These are phyloP conservation scores for Cordyceps pruinosa DNA, from an alignment of 2,329 filamentous ascomycete species.

Conservation along the genomic window DNA sequence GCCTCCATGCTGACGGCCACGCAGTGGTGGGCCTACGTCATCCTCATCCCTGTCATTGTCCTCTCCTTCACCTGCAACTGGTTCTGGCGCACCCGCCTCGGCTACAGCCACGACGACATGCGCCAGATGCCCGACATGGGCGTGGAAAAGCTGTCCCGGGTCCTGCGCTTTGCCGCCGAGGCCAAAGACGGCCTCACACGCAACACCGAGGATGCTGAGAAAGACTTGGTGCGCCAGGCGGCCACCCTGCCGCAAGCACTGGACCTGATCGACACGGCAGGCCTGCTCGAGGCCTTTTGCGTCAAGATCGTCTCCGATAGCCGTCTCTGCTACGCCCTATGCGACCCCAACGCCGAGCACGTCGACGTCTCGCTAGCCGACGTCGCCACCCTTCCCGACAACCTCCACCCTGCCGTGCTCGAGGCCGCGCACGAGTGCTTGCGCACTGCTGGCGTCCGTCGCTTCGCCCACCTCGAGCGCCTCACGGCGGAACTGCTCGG, in stretches of 20 bases:
- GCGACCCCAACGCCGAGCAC: background rate
- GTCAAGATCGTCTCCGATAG: conserved; percentile 1
- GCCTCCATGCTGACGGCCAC: conserved; percentile 44
- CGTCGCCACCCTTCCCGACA: background rate
- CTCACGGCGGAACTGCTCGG: conserved; percentile 9
- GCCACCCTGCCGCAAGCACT: background rate
- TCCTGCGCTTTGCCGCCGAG: background rate
- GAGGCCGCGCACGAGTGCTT: conserved; percentile 4
- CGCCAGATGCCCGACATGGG: conserved; percentile 8
- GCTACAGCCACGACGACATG: conserved; percentile 30
- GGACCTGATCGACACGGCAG: conserved; percentile 5
- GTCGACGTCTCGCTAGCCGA: conserved; percentile 9
- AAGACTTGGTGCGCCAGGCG: background rate
- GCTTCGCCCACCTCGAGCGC: conserved; percentile 9
- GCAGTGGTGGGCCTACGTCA: conserved; percentile 46
- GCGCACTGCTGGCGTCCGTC: background rate
- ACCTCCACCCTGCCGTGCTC: conserved; percentile 2
- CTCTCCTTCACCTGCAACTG: conserved; percentile 39
- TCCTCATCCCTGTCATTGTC: conserved; percentile 43
- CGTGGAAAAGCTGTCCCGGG: background rate
- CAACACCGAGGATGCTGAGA: background rate
- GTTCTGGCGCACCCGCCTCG: conserved; percentile 41
- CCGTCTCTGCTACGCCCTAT: background rate
- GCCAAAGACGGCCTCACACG: background rate
- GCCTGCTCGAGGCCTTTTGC: conserved; percentile 11